Base-by-base conservation (phyloP, 1,284 basidiomycete species). In the Peniophora sp. region DNA sequence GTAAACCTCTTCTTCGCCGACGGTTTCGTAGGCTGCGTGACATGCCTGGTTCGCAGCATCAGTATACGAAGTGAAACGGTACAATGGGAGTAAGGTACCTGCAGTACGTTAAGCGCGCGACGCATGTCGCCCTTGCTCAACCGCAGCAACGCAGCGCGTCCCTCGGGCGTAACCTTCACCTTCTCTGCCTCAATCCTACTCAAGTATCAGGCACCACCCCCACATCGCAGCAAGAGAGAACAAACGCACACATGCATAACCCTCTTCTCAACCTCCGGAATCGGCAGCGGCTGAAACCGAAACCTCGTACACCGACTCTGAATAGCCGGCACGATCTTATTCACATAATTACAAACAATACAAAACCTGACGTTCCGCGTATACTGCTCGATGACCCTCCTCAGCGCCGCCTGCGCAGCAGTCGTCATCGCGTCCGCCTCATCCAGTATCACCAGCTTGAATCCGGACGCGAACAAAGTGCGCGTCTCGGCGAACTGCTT, bases 381-480 rank as follows among this genome's bases (percentile, higher is more conserved):
- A 67, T 97, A 98, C 61, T 97, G 95, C 68, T 99, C 97, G 56
- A 99, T 98, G 39, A 99, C 90, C 62, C 96, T 87, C 24, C 96
- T 86, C 27, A 99, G 79, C 17, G 97, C 97, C 3, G 93, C 91
- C 66, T 99, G 97, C 0, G 97, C 97, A 41, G 92, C 88, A 56
- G 94, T 89, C 0, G 97, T 99, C 97, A 99, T 99, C 86, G 97
- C 97, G 73, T 99, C 97, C 18, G 97, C 97, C 68, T 99, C 97
- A 60, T 99, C 97, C 23, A 99, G 82, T 53, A 99, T 86, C 66
- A 99, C 97, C 62, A 99, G 84, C 66, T 99, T 99, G 82, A 88
- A 98, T 23, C 92, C 92, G 59, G 93, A 93, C 5, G 91, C 83
- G 61, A 86, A 87, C 11, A 98, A 73, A 23, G 94, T 97, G 52